phyloP scores from a whole-genome alignment of 2,329 filamentous ascomycete species.

The Dactylonectria estremocensis region DNA sequence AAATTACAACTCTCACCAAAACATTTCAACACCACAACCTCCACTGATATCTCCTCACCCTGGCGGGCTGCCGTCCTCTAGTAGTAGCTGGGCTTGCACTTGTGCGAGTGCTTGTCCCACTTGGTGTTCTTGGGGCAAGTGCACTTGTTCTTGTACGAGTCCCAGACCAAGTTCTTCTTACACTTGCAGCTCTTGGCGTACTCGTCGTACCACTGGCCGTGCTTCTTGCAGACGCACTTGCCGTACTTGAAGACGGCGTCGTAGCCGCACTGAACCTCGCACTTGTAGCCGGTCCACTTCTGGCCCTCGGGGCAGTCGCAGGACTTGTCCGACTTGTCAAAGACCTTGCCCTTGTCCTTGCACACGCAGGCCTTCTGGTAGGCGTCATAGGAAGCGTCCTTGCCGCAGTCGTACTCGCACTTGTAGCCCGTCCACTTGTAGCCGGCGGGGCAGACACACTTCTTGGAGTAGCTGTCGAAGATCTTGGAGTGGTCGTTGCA shows the following conservation, averaged over 20 bases:
- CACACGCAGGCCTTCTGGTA: slow-evolving; percentile 7
- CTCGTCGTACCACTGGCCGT: background rate
- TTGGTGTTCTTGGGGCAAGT: slow-evolving; percentile 3
- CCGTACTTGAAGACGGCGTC: slow-evolving; percentile 3
- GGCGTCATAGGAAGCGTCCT: slow-evolving; percentile 19
- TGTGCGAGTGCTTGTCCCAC: background rate
- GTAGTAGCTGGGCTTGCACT: slow-evolving; percentile 2
- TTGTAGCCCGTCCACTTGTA: slow-evolving; percentile 15
- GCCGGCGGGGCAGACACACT: slow-evolving; percentile 15
- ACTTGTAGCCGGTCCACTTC: slow-evolving; percentile 18
- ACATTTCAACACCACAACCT: too few relatives aligned
- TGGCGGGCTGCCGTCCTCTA: background rate
- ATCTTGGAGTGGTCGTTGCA: background rate
- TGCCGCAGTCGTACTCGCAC: slow-evolving; percentile 25
- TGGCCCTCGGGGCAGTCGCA: slow-evolving; percentile 11
- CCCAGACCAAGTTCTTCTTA: background rate
- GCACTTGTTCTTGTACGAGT: background rate
- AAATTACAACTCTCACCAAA: too few relatives aligned
- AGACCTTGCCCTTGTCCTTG: slow-evolving; percentile 11
- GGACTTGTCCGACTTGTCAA: background rate
- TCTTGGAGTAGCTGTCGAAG: background rate
- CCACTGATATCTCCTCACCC: too few relatives aligned
- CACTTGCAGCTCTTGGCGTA: background rate
- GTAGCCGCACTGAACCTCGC: slow-evolving; percentile 20
- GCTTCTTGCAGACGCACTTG: slow-evolving; percentile 7